These are phyloP conservation scores for Suillus weaverae DNA, from an alignment of 768 basidiomycete species.

Conservation along the genomic window DNA sequence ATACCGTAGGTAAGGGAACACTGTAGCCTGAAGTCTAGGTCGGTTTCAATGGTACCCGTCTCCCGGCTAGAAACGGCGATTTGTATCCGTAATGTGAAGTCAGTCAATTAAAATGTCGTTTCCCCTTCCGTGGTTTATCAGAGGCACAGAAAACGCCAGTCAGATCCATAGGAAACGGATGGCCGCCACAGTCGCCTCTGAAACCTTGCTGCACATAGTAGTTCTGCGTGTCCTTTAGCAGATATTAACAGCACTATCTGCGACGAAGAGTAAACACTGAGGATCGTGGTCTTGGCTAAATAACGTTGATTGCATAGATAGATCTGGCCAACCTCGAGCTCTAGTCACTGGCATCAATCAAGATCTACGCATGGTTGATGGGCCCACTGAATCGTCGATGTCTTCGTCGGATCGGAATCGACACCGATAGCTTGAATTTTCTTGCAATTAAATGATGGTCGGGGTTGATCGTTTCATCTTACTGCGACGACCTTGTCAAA, in stretches of 20 bases:
- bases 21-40: slow-evolving; percentile 12
- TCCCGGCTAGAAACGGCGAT: neutral
- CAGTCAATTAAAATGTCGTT: neutral
- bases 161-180: neutral
- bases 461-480: neutral
- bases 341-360: neutral
- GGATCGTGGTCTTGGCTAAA: neutral
- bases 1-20: slow-evolving; percentile 65
- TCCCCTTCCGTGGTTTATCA: neutral
- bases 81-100: neutral
- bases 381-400: neutral
- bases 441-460: slow-evolving; percentile 2
- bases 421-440: slow-evolving; percentile 1
- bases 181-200: neutral
- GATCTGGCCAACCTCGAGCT: neutral
- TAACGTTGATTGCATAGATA: neutral
- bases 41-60: neutral
- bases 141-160: neutral
- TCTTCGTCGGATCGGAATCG: slow-evolving; percentile 1
- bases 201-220: neutral
- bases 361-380: neutral
- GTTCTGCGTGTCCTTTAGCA: neutral
- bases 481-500: neutral
- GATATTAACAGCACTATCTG: neutral
- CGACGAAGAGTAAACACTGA: neutral